phyloP scores from a whole-genome alignment of 2,329 filamentous ascomycete genomes.

The Fusarium protoensiforme region DNA sequence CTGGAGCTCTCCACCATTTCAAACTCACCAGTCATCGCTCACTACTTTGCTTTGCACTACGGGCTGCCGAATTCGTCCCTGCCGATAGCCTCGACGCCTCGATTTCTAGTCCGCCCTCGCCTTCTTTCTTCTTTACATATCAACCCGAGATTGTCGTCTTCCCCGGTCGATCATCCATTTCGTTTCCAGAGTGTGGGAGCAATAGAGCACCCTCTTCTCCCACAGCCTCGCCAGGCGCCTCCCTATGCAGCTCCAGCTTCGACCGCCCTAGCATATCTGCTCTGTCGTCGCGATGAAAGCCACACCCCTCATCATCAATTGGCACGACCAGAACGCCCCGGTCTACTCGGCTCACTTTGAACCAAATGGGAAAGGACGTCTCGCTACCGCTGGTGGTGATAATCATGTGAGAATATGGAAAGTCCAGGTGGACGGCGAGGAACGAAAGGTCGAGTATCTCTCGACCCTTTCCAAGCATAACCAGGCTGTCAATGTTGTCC shows the following conservation, averaged over 20 bases:
- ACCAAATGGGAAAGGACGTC: conserved; percentile 86
- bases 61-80: conserved; percentile 29
- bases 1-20: conserved; percentile 41
- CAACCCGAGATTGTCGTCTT: neutral
- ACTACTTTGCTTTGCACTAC: conserved; percentile 34
- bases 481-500: conserved; percentile 96
- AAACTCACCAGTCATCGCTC: conserved; percentile 35
- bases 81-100: conserved; percentile 32
- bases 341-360: conserved; percentile 99
- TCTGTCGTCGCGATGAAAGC: conserved; percentile 81
- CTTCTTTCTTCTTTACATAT: conserved; percentile 11
- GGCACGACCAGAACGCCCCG: conserved; percentile 97
- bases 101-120: conserved; percentile 28
- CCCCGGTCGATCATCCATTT: neutral
- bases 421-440: conserved; percentile 84
- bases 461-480: conserved; percentile 94
- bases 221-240: conserved; percentile 33
- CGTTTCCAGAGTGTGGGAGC: conserved; percentile 24
- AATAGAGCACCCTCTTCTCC: conserved; percentile 33
- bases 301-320: conserved; percentile 95
- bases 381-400: conserved; percentile 95
- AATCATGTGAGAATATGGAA: conserved; percentile 97
- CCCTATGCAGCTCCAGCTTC: conserved; percentile 46
- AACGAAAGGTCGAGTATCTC: conserved; percentile 90
- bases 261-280: conserved; percentile 37